These are phyloP conservation scores for Mimosa pudica DNA, from an alignment of 306 rosid genomes.

Conservation along the genomic window DNA sequence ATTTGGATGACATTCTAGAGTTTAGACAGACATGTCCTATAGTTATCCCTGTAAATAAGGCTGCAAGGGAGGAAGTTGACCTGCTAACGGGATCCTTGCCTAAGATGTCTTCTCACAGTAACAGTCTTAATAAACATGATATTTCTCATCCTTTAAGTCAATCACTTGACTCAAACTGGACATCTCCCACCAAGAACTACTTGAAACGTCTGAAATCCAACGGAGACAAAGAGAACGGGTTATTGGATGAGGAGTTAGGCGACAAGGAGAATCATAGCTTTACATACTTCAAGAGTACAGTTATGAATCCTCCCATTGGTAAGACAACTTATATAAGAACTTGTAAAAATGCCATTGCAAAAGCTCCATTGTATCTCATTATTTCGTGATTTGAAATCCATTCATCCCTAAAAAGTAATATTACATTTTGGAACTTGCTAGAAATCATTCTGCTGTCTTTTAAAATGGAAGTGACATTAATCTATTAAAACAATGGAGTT, in stretches of 20 bases:
- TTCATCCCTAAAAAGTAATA: conserved; percentile 1
- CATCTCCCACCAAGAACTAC: conserved; percentile 42
- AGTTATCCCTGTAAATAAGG: conserved; percentile 48
- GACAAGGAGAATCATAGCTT: conserved; percentile 39
- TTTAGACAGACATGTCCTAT: conserved; percentile 52
- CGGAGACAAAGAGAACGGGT: conserved; percentile 43
- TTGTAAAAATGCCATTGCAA: conserved; percentile 16
- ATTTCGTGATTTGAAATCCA: conserved; percentile 29
- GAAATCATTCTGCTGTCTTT: conserved; percentile 7
- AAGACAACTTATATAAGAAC: conserved; percentile 41
- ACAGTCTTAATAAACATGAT: conserved; percentile 33
- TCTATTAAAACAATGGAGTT: conserved; percentile 11
- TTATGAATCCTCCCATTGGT: conserved; percentile 52
- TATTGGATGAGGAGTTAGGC: conserved; percentile 37
- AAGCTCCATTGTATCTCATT: conserved; percentile 16
- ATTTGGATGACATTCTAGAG: conserved; percentile 34
- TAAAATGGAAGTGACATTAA: conserved; percentile 19
- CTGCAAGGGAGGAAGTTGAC: conserved; percentile 42
- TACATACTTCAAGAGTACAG: conserved; percentile 41
- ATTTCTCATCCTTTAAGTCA: conserved; percentile 54
- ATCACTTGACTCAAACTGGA: conserved; percentile 64
- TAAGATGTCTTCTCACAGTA: conserved; percentile 42
- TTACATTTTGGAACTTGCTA: conserved; percentile 22
- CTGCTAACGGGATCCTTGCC: conserved; percentile 66
- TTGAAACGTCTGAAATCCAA: conserved; percentile 38